Conservation (phyloP, 768 basidiomycete species). For the Hydnomerulius pinastri region DNA sequence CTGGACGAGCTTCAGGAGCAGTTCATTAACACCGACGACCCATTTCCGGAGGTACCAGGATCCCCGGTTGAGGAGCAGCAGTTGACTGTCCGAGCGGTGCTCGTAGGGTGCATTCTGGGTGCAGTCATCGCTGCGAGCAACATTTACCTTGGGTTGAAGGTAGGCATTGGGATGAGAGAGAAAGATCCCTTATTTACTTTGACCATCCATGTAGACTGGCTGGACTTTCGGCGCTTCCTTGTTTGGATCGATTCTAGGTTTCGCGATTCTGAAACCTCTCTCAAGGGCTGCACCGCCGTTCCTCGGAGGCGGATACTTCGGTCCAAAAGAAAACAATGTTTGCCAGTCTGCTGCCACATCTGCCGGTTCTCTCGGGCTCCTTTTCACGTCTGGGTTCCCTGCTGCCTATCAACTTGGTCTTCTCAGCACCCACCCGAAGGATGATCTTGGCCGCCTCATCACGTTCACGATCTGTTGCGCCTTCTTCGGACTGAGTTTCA, state of each 20-base stretch:
- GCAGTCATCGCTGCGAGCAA: conserved; percentile 61
- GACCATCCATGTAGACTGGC: conserved; percentile 53
- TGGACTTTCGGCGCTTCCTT: conserved; percentile 66
- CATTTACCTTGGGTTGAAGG: conserved; percentile 67
- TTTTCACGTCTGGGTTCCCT: conserved; percentile 61
- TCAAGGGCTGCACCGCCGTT: conserved; percentile 48
- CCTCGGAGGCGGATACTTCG: conserved; percentile 54
- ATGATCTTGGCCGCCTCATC: conserved; percentile 59
- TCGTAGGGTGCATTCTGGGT: conserved; percentile 53
- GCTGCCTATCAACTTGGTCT: conserved; percentile 60
- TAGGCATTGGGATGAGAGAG: conserved; percentile 1
- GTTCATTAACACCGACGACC: conserved; percentile 24
- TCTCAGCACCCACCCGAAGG: conserved; percentile 43
- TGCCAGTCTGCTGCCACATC: conserved; percentile 33
- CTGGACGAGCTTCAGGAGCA: not conserved
- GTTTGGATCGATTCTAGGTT: conserved; percentile 45
- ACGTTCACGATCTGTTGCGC: conserved; percentile 54
- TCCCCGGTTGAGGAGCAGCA: conserved; percentile 48
- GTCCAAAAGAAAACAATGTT: conserved; percentile 58
- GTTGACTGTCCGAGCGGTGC: conserved; percentile 49
- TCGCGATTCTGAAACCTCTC: conserved; percentile 59
- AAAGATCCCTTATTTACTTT: not conserved
- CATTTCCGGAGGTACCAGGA: conserved; percentile 53
- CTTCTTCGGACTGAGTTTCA: conserved; percentile 68
- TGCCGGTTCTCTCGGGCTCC: conserved; percentile 59